Percentiles rank a stretch among this genome's conserved stretches.
phyloP scores from a whole-genome alignment of 257 asterid species.

The Pogostemon cablin region DNA sequence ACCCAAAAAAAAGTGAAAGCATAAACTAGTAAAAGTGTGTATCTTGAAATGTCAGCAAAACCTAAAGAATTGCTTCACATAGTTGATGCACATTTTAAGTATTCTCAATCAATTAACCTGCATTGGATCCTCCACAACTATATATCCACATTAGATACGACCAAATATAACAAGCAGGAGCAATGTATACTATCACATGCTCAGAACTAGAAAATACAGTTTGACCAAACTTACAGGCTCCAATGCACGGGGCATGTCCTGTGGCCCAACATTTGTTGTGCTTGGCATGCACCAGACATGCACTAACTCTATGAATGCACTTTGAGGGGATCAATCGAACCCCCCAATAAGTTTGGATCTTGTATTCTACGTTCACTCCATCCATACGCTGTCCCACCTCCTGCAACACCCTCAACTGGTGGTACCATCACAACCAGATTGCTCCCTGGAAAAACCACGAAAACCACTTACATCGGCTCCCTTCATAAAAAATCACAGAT shows the following conservation, averaged over 20 bases:
- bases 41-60: neutral
- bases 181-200: constrained; percentile 3
- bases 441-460: constrained; percentile 53
- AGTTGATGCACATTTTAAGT: neutral
- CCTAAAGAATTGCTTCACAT: neutral
- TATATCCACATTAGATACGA: constrained; percentile 4
- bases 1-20: neutral
- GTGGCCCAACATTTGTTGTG: constrained; percentile 90
- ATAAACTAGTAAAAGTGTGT: constrained; percentile 22
- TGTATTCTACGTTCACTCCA: constrained; percentile 69
- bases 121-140: neutral
- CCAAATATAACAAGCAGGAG: constrained; percentile 5
- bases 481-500: constrained; percentile 1
- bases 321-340: constrained; percentile 78
- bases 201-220: constrained; percentile 24
- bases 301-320: constrained; percentile 72
- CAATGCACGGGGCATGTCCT: constrained; percentile 81
- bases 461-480: constrained; percentile 1
- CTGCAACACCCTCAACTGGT: constrained; percentile 96
- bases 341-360: constrained; percentile 60
- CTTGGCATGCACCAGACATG: constrained; percentile 98
- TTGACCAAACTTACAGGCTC: constrained; percentile 67
- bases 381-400: constrained; percentile 98
- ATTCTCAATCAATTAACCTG: neutral
- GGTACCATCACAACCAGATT: constrained; percentile 64